These are phyloP conservation scores for Limnanthes douglasii DNA, from an alignment of 345 rosid genomes.

Conservation along the genomic window DNA sequence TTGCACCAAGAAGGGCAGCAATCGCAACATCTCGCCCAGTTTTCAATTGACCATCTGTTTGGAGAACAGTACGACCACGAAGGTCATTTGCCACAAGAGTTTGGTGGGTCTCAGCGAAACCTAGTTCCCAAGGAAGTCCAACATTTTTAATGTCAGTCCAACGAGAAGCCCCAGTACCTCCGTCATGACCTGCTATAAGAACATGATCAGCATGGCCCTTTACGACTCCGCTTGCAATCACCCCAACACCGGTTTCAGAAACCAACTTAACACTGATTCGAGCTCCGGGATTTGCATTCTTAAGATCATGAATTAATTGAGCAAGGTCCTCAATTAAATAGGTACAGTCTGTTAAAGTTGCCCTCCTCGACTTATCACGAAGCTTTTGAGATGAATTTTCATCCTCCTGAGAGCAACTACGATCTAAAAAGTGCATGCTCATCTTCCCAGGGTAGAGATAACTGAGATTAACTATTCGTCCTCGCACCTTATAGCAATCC, in stretches of 20 bases:
- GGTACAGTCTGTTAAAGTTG: no score
- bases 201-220: slow-evolving; percentile 99
- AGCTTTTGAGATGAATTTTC: no score
- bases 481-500: no score
- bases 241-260: slow-evolving; percentile 99
- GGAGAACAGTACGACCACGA: slow-evolving; percentile 96
- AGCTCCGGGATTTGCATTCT: slow-evolving; percentile 94
- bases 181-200: slow-evolving; percentile 95
- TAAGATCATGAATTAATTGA: no score
- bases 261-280: slow-evolving; percentile 93
- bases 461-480: no score
- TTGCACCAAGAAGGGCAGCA: slow-evolving; percentile 98
- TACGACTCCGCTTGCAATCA: slow-evolving; percentile 98
- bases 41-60: slow-evolving; percentile 98
- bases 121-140: slow-evolving; percentile 99
- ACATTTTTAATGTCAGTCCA: slow-evolving; percentile 99
- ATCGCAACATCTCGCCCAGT: slow-evolving; percentile 98
- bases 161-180: slow-evolving; percentile 98
- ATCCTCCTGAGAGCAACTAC: no score
- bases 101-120: slow-evolving; percentile 98
- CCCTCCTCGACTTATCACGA: no score
- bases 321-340: no score
- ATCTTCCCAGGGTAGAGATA: no score
- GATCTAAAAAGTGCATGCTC: no score
- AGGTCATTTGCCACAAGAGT: slow-evolving; percentile 98